Evolutionary conservation across 768 basidiomycete genomes (phyloP), one percentile per base, ranked within the genome.

Genomic region (Xerocomellus intermedius): DNA sequence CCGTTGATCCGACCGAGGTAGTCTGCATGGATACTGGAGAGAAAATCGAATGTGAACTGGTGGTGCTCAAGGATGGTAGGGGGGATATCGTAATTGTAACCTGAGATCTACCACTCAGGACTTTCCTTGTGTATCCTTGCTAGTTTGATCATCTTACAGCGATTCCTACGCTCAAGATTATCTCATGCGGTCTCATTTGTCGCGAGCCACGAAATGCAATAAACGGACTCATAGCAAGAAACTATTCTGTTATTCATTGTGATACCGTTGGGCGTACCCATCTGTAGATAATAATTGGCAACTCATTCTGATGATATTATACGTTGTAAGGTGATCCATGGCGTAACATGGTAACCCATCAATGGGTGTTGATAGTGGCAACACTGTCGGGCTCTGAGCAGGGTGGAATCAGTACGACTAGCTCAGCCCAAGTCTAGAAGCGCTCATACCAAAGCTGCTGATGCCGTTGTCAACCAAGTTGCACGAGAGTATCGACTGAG

Each of bases 11-110:
- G 37, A 98, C 97, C 10, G 85, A 89, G 61, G 87, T 99, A 14
- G 83, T 91, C 3, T 97, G 95, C 66, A 80, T 92, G 73, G 97
- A 98, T 67, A 91, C 87, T 0, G 91, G 91, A 7, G 94, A 97
- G 74, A 89, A 86, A 69, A 83, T 97, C 45, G 90, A 91, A 56
- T 94, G 92, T 70, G 94, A 97, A 69, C 72, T 96, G 13, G 93
- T 97, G 26, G 89, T 98, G 50, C 74, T 98, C 57, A 89, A 92
- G 70, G 94, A 98, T 67, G 93, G 92, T 9, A 82, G 83, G 69
- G 94, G 94, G 0, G 88, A 94, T 55, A 87, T 94, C 56, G 89
- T 97, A 28, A 94, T 85, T 30, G 89, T 96, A 30, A 95, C 94
- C 24, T 69, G 58, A 66, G 41, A 47, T n/a, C n/a, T n/a, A n/a